These are phyloP conservation scores for Pyrus bretschneideri DNA, from an alignment of 306 rosid genomes.

Conservation along the genomic window DNA sequence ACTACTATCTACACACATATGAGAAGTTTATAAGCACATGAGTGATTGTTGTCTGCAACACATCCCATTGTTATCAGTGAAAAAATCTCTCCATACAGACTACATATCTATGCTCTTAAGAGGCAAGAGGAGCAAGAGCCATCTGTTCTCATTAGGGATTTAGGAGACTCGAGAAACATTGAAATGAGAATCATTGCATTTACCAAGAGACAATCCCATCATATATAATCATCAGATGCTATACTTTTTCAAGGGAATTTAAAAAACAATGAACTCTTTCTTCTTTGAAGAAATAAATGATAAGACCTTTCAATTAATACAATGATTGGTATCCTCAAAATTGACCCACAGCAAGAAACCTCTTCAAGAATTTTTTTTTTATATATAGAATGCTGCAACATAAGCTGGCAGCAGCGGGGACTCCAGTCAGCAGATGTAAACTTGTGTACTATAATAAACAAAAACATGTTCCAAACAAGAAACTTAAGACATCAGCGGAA, in stretches of 20 bases:
- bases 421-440: not conserved
- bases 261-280: not conserved
- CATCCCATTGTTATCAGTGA: not conserved
- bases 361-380: not conserved
- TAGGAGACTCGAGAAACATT: not conserved
- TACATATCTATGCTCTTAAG: not conserved
- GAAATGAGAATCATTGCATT: not conserved
- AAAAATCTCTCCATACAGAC: not conserved
- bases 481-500: slow-evolving; percentile 23
- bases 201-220: not conserved
- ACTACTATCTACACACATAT: not conserved
- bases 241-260: not conserved
- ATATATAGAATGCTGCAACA: not conserved
- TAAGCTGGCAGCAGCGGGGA: not conserved
- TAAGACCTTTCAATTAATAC: not conserved
- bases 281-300: not conserved
- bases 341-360: slow-evolving; percentile 1
- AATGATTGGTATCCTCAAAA: not conserved
- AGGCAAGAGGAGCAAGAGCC: not conserved
- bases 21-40: not conserved
- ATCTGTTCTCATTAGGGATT: not conserved
- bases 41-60: not conserved
- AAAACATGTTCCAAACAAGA: not conserved
- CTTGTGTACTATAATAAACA: not conserved
- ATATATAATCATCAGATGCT: not conserved